Evolutionary conservation across 2,329 filamentous ascomycete genomes (phyloP), one percentile per base, ranked within the genome.

Genomic region (Aspergillus phoenicis): DNA sequence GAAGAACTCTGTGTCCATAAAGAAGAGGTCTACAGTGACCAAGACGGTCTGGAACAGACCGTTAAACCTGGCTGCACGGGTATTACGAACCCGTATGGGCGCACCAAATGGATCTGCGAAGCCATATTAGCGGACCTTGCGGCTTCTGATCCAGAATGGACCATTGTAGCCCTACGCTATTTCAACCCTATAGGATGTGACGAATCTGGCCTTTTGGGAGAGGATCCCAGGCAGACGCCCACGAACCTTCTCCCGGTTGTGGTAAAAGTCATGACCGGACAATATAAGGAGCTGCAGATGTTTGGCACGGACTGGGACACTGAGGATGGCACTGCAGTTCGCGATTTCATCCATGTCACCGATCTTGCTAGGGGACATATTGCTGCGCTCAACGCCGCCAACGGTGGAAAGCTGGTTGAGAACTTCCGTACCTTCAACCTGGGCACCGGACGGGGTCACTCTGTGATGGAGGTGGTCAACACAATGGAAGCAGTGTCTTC

Each of bases 151-250:
- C 81, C 85, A 5, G 80, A 82, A 24, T 88, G 86, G 85, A 83
- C 82, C 15, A 86, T 89, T 65, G 84, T 86, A 36, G 85, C 85
- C 4, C 78, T 89, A 28, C 81, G 87, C 30, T 89, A 89, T 74
- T 89, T 89, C 77, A 89, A 89, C 64, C 87, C 87, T 0, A 84
- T 89, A 57, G 87, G 87, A 7, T 89, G 86, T 71, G 85, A 89
- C 68, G 78, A 84, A 26, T 88, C 85, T 3, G 87, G 87, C 15
- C 76, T 87, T 6, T 77, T 89, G 10, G 85, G 87, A 17, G 87
- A 89, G 75, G 85, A 88, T 70, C 87, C 87, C 24, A 81, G 83
- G 58, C 83, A 83, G 60, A 82, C 80, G 38, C 85, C 87, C 8
- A 87, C 84, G 41, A 89, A 90, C 69, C 79, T 89, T 39, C 84